Evolutionary conservation across 176 grass and related monocot species (phyloP).

Genomic region (Typha latifolia): DNA sequence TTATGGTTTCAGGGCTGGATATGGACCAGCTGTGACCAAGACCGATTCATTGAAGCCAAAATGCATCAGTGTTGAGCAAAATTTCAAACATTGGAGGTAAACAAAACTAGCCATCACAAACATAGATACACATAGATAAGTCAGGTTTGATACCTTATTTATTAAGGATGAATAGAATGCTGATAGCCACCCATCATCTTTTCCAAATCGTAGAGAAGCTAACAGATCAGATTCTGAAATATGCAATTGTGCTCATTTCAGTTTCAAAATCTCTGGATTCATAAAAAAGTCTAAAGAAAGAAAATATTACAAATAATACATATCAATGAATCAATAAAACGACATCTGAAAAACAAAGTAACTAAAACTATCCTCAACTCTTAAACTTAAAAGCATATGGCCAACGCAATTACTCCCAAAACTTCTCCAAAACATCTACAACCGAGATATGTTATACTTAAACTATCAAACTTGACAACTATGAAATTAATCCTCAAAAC

Average conservation of each 20-base stretch:
- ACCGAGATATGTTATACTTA: too few relatives aligned
- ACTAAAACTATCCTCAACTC: not conserved
- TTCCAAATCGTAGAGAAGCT: constrained; percentile 68
- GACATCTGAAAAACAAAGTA: not conserved
- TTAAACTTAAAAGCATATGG: too few relatives aligned
- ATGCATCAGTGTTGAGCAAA: too few relatives aligned
- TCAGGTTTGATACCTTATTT: constrained; percentile 53
- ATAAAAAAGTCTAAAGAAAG: not conserved
- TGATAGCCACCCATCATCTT: constrained; percentile 87
- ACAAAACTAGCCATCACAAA: not conserved
- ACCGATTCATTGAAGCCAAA: too few relatives aligned
- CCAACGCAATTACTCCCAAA: too few relatives aligned
- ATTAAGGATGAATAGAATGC: constrained; percentile 86
- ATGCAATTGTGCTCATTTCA: constrained; percentile 8
- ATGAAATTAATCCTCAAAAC: too few relatives aligned
- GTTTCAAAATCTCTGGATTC: constrained; percentile 1
- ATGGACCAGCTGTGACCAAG: too few relatives aligned
- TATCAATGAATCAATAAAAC: not conserved
- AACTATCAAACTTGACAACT: too few relatives aligned
- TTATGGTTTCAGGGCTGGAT: too few relatives aligned
- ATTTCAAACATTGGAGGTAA: not conserved
- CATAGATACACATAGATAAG: not conserved
- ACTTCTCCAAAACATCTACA: too few relatives aligned
- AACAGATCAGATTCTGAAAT: constrained; percentile 78
- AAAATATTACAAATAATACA: not conserved